These are phyloP conservation scores for Durotheca rogersii DNA, from an alignment of 495 filamentous ascomycete species.

Conservation along the genomic window DNA sequence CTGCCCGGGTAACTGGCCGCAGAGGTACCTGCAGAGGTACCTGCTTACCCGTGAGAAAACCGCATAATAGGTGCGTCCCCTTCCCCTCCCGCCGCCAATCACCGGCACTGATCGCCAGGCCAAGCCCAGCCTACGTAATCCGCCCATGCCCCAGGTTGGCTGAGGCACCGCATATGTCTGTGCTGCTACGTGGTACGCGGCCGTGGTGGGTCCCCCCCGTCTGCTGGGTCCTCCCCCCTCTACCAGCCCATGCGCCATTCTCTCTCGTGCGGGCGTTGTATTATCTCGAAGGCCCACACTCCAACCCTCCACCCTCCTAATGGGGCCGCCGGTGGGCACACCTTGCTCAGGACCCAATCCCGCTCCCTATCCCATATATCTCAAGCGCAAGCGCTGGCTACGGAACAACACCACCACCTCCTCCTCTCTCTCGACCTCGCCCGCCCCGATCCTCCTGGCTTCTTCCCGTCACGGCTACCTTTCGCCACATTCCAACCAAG, in stretches of 20 bases:
- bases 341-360: neutral
- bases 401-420: too few relatives aligned
- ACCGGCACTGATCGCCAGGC: neutral
- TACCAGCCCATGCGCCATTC: too few relatives aligned
- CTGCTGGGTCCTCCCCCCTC: too few relatives aligned
- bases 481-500: constrained; percentile 1
- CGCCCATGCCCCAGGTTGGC: neutral
- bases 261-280: too few relatives aligned
- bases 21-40: too few relatives aligned
- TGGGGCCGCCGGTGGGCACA: neutral
- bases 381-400: constrained; percentile 20
- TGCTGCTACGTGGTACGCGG: too few relatives aligned
- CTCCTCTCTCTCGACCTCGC: neutral
- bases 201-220: too few relatives aligned
- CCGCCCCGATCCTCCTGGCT: constrained; percentile 16
- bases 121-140: neutral
- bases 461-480: constrained; percentile 7
- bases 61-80: neutral
- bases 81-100: neutral
- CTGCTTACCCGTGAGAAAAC: too few relatives aligned
- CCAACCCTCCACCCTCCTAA: too few relatives aligned
- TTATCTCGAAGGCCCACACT: too few relatives aligned
- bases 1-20: neutral
- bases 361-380: constrained; percentile 13
- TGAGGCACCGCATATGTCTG: too few relatives aligned